phyloP scores from a whole-genome alignment of 176 grass and related monocot genomes.

The Carex parvula region DNA sequence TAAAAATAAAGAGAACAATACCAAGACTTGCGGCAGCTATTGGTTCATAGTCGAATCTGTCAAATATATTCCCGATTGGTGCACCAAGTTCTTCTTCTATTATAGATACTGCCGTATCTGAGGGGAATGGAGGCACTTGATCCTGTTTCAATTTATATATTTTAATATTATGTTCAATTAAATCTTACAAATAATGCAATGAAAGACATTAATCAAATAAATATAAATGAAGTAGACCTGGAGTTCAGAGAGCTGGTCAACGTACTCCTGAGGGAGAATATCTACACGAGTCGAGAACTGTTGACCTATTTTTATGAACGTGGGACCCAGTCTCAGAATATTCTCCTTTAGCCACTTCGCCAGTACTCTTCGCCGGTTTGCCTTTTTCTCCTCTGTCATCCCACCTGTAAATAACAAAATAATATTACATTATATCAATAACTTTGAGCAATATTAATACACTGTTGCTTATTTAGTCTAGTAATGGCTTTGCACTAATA shows the following conservation, averaged over 20 bases:
- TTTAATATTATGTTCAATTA: background rate
- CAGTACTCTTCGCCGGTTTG: constrained; percentile 62
- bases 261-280: constrained; percentile 97
- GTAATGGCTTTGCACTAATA: background rate
- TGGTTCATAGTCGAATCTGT: constrained; percentile 91
- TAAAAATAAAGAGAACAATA: constrained; percentile 28
- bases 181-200: background rate
- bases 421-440: background rate
- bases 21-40: constrained; percentile 99
- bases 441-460: background rate
- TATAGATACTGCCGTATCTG: constrained; percentile 75
- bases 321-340: constrained; percentile 93
- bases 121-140: constrained; percentile 97
- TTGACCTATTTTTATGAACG: constrained; percentile 98
- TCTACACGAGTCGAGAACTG: constrained; percentile 98
- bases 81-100: constrained; percentile 84
- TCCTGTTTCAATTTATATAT: constrained; percentile 41
- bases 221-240: constrained; percentile 43
- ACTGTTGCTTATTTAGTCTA: background rate
- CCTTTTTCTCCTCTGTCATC: constrained; percentile 81
- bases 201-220: too few species aligned
- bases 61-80: constrained; percentile 75
- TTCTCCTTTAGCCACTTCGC: constrained; percentile 97
- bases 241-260: constrained; percentile 90
- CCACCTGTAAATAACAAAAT: constrained; percentile 49